Conservation (phyloP, 148 eudicot species). For the Fallopia convolvulus region DNA sequence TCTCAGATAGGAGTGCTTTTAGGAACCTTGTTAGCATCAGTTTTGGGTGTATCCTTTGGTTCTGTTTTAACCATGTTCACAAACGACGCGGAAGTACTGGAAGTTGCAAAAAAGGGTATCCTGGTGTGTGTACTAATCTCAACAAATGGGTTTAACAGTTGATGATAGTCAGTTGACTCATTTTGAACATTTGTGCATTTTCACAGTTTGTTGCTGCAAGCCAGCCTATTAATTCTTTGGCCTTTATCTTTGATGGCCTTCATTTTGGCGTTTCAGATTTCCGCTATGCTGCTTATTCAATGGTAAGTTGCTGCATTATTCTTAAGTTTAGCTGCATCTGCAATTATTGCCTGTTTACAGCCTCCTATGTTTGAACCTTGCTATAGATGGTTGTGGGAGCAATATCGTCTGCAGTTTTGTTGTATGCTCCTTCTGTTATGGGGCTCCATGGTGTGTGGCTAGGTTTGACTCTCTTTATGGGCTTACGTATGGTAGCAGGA, state of each 20-base stretch:
- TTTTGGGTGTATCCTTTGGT: conserved; percentile 62
- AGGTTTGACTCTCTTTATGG: conserved; percentile 83
- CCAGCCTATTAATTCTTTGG: conserved; percentile 85
- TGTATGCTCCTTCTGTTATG: conserved; percentile 50
- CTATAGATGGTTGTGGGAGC: conserved; percentile 67
- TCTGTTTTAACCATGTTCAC: conserved; percentile 68
- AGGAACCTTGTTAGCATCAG: conserved; percentile 57
- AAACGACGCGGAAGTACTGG: conserved; percentile 56
- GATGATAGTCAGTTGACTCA: background rate
- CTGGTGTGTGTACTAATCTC: conserved; percentile 42
- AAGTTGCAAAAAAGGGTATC: conserved; percentile 56
- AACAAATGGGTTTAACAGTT: background rate
- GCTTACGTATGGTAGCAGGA: conserved; percentile 67
- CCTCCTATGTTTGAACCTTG: conserved; percentile 2
- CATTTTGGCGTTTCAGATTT: conserved; percentile 93
- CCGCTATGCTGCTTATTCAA: conserved; percentile 69
- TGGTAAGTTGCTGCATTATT: conserved; percentile 50
- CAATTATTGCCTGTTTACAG: background rate
- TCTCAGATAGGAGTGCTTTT: conserved; percentile 61
- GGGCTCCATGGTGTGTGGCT: conserved; percentile 93
- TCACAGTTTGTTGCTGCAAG: conserved; percentile 91
- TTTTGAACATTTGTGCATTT: background rate
- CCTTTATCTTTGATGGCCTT: conserved; percentile 86
- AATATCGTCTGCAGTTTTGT: conserved; percentile 59
- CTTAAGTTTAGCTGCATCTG: background rate